Percentiles rank a stretch among this genome's conserved stretches.
These are phyloP conservation scores for Jamesozyma piceae DNA, from an alignment of 805 yeast species.

Conservation along the genomic window DNA sequence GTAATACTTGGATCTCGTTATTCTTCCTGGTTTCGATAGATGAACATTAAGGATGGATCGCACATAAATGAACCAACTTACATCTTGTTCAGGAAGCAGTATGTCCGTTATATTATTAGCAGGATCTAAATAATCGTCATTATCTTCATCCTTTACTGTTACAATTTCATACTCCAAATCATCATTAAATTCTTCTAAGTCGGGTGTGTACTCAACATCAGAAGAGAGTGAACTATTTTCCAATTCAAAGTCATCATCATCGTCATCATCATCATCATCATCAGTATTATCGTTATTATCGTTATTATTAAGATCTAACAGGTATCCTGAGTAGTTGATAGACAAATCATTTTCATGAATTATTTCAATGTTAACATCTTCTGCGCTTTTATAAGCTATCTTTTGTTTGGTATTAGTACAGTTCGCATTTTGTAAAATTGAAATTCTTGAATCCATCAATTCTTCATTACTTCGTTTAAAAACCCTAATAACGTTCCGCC, in stretches of 20 bases:
- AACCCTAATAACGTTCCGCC: no score
- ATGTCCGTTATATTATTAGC: background rate
- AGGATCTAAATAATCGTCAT: background rate
- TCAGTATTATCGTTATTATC: background rate
- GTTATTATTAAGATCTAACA: background rate
- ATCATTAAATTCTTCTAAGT: background rate
- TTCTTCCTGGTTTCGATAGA: background rate
- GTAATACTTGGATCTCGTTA: constrained; percentile 5
- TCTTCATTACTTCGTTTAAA: no score
- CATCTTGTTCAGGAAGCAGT: background rate
- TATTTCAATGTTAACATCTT: no score
- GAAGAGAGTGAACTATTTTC: background rate
- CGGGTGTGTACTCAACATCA: background rate
- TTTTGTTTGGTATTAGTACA: no score
- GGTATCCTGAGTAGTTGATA: background rate
- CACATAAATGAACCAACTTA: constrained; percentile 1
- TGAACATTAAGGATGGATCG: background rate
- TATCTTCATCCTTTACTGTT: background rate
- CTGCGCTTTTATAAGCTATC: no score
- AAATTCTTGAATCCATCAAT: no score
- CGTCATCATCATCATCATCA: background rate
- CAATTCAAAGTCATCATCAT: background rate
- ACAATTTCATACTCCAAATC: background rate
- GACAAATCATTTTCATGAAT: background rate
- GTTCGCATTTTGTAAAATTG: no score